A percentile compares a stretch with the other conserved stretches of the same genome.
phyloP scores from a whole-genome alignment of 805 yeast genomes.

The Danielozyma ontarioensis region DNA sequence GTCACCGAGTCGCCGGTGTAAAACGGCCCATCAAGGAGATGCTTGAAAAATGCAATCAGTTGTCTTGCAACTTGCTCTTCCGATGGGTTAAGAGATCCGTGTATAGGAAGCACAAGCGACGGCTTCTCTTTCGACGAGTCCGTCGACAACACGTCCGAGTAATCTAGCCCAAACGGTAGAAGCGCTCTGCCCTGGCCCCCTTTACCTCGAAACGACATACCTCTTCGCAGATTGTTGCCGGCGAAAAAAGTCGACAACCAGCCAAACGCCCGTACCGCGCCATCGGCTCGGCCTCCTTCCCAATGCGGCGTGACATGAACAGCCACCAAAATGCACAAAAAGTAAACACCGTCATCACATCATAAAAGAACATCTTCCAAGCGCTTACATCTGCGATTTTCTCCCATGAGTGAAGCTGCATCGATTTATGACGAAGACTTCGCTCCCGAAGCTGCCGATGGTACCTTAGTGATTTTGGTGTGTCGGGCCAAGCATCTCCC shows the following conservation, averaged over 20 bases:
- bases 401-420: not conserved
- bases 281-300: conserved; percentile 38
- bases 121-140: conserved; percentile 35
- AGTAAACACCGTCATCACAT: not conserved
- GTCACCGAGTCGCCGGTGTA: conserved; percentile 44
- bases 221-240: no score
- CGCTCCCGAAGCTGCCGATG: conserved; percentile 37
- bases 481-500: conserved; percentile 82
- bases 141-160: conserved; percentile 47
- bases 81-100: conserved; percentile 47
- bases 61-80: conserved; percentile 54
- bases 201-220: conserved; percentile 55
- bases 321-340: not conserved
- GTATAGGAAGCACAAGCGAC: conserved; percentile 55
- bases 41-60: conserved; percentile 46
- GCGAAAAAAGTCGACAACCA: no score
- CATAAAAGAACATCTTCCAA: no score
- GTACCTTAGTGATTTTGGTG: conserved; percentile 67
- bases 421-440: not conserved
- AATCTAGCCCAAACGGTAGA: conserved; percentile 72
- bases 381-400: not conserved
- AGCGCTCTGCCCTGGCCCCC: conserved; percentile 39
- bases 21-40: conserved; percentile 63
- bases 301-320: conserved; percentile 48
- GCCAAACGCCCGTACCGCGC: conserved; percentile 64